phyloP scores from a whole-genome alignment of 2,329 filamentous ascomycete species.

The Alternaria arborescens region DNA sequence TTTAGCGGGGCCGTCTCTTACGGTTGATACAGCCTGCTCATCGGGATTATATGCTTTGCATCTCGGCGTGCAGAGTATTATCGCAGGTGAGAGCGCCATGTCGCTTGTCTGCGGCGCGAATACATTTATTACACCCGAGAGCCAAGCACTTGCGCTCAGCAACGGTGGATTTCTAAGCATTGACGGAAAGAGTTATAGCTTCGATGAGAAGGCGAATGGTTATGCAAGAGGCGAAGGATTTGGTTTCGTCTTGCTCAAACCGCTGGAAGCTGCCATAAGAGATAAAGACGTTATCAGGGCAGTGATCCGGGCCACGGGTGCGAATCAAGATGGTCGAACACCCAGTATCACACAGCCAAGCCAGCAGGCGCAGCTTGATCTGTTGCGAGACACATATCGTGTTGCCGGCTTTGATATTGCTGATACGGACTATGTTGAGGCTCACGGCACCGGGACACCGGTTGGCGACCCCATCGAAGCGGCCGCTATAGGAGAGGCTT shows the following conservation, averaged over 20 bases:
- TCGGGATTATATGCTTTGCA: slow-evolving; percentile 27
- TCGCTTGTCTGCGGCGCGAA: slow-evolving; percentile 15
- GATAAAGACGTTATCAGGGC: slow-evolving; percentile 34
- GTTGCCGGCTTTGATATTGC: slow-evolving; percentile 2
- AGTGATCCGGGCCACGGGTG: slow-evolving; percentile 29
- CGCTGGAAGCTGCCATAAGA: background rate
- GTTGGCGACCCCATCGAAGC: slow-evolving; percentile 20
- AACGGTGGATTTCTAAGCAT: slow-evolving; percentile 5
- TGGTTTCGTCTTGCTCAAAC: slow-evolving; percentile 64
- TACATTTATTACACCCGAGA: slow-evolving; percentile 10
- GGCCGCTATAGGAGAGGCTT: slow-evolving; percentile 11
- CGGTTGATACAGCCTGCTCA: slow-evolving; percentile 37
- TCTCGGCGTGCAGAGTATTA: slow-evolving; percentile 32
- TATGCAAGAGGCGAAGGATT: slow-evolving; percentile 70
- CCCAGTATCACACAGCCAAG: slow-evolving; percentile 30
- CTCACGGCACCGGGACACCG: slow-evolving; percentile 16
- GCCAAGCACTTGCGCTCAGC: slow-evolving; percentile 12
- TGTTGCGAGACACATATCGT: slow-evolving; percentile 14
- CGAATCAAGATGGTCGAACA: slow-evolving; percentile 20
- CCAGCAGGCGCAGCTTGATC: slow-evolving; percentile 55
- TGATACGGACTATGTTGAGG: slow-evolving; percentile 23
- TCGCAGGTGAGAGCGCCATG: slow-evolving; percentile 30
- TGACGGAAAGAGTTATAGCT: slow-evolving; percentile 6
- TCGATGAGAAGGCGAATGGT: slow-evolving; percentile 58
- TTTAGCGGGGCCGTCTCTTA: slow-evolving; percentile 27